phyloP scores from a whole-genome alignment of 2,329 filamentous ascomycete species.

The Myrmaecium sp. region DNA sequence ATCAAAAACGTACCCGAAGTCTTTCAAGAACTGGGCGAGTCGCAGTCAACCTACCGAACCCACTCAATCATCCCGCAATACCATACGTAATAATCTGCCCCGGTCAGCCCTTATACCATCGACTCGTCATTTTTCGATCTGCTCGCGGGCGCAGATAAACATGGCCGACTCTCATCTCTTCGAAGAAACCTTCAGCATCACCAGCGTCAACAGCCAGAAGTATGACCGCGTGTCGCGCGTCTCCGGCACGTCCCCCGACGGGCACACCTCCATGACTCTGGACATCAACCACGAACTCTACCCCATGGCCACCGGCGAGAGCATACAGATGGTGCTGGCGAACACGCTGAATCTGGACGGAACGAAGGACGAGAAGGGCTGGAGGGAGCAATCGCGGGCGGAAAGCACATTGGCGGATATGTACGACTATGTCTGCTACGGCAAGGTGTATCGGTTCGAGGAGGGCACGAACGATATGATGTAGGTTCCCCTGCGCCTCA shows the following conservation, averaged over 20 bases:
- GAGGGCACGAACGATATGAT: conserved; percentile 71
- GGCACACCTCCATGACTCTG: conserved; percentile 62
- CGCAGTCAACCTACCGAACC: too few relatives aligned
- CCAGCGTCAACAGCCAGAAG: conserved; percentile 62
- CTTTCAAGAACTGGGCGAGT: too few relatives aligned
- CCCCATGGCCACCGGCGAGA: conserved; percentile 57
- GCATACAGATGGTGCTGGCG: conserved; percentile 64
- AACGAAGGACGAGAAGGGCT: conserved; percentile 42
- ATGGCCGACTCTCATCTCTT: conserved; percentile 83
- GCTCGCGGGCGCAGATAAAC: too few relatives aligned
- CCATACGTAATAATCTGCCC: too few relatives aligned
- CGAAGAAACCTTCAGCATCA: conserved; percentile 80
- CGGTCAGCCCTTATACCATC: too few relatives aligned
- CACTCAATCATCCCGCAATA: too few relatives aligned
- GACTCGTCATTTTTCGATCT: too few relatives aligned
- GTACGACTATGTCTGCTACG: conserved; percentile 77
- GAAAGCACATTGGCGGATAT: conserved; percentile 48
- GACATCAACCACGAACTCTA: conserved; percentile 94
- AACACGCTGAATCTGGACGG: conserved; percentile 79
- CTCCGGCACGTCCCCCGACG: conserved; percentile 57
- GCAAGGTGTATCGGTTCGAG: conserved; percentile 79
- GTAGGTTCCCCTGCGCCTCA: conserved; percentile 36
- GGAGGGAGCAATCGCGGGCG: conserved; percentile 44
- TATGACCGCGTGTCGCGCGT: conserved; percentile 92
- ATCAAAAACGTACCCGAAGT: too few relatives aligned